Base-by-base conservation (phyloP, 805 yeast species). In the Myxozyma melibiosi region DNA sequence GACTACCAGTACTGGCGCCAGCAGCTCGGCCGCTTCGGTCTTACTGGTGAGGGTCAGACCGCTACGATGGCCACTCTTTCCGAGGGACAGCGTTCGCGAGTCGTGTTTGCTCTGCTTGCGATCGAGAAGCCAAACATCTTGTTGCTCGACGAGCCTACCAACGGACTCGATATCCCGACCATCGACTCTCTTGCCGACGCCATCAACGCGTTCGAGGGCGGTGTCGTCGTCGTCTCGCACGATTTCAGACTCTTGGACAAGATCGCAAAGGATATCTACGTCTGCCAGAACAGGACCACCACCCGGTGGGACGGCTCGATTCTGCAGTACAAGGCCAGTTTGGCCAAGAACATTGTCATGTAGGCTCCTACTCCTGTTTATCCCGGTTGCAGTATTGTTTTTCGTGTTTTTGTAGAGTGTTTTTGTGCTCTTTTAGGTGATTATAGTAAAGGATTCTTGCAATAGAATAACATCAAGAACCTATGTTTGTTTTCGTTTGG, bases 41-140 rank as follows among this genome's bases (percentile, higher is more conserved):
- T 94, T 70, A 92, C 98, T 63, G 99, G 99, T 78, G 98, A 94
- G 78, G 95, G 92, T 63, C 99, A 94, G 80, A 94, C 98, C 55
- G 88, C 97, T 42, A 91, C 90, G 73, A 94, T 94, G 98, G 98
- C 96, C 67, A 94, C 99, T 16, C 77, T 94, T 65, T 91, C 97
- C 18, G 99, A 94, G 81, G 99, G 99, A 75, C 99, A 94, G 82
- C 88, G 98, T 80, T 92, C 98, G 65, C 86, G 99, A 78, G 99
- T 94, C 66, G 99, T 94, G 55, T 94, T 94, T 71, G 98, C 98
- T 9, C 79, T 94, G 66, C 82, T 94, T 70, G 99, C 99, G 50
- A 80, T 94, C 66, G 97, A 94, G 78, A 78, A 88, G 63, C 99
- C 99, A 70, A 94, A 94, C 77, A 89, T 94, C 74, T 80, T 94